Percentiles rank a stretch among this genome's conserved stretches.
Evolutionary conservation across 1,139 yeast species (phyloP).

Genomic region (Lodderomyces metapsilosis): DNA sequence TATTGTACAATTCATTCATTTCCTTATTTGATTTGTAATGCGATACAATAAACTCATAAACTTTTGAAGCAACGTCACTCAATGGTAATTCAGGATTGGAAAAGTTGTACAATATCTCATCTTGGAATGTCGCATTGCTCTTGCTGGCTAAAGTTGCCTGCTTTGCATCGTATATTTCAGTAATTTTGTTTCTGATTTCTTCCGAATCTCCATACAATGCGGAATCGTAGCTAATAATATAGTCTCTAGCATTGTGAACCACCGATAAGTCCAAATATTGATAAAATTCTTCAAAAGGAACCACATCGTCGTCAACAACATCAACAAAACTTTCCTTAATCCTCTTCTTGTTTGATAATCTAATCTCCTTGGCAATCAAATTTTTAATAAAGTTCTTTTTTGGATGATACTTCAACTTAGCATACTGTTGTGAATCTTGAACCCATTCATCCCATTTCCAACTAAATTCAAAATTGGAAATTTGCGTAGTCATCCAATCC

Average conservation of each 20-base stretch:
- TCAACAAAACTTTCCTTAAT: conserved; percentile 75
- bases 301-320: conserved; percentile 19
- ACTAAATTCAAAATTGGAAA: conserved; percentile 89
- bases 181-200: conserved; percentile 27
- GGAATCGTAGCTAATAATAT: conserved; percentile 34
- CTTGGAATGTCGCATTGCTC: conserved; percentile 36
- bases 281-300: conserved; percentile 55
- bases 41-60: conserved; percentile 42
- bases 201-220: conserved; percentile 34
- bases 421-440: conserved; percentile 43
- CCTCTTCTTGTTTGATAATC: conserved; percentile 69
- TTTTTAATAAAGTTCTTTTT: conserved; percentile 72
- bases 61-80: conserved; percentile 35
- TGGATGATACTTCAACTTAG: conserved; percentile 57
- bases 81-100: conserved; percentile 39
- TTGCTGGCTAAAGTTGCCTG: conserved; percentile 27
- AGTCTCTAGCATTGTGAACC: conserved; percentile 25
- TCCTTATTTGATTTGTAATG: conserved; percentile 43
- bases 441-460: conserved; percentile 99
- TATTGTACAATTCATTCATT: conserved; percentile 33
- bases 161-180: conserved; percentile 30
- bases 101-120: conserved; percentile 39
- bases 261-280: conserved; percentile 54
- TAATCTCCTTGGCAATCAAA: conserved; percentile 77
- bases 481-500: conserved; percentile 93